A percentile compares a stretch with the other conserved stretches of the same genome.
These are phyloP conservation scores for Dendrobium officinale DNA, from an alignment of 106 monocot species.

Conservation along the genomic window DNA sequence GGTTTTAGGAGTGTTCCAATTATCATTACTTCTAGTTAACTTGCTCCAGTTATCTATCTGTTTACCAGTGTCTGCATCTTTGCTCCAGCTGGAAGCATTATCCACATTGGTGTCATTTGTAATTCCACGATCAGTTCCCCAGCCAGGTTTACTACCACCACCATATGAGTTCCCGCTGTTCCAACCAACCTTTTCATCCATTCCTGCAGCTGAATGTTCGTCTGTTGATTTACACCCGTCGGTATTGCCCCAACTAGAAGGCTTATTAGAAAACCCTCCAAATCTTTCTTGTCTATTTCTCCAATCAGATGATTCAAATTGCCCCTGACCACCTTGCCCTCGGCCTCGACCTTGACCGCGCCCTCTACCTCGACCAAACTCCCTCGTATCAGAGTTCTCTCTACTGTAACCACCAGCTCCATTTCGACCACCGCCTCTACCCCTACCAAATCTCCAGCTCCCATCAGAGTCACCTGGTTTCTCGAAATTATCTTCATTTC, in stretches of 20 bases:
- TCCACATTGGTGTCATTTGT: background rate
- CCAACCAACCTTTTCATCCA: background rate
- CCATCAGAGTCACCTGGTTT: slow-evolving; percentile 2
- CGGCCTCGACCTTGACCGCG: background rate
- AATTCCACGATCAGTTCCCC: slow-evolving; percentile 8
- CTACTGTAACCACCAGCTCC: background rate
- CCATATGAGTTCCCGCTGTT: background rate
- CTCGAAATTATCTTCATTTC: slow-evolving; percentile 6
- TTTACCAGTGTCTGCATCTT: background rate
- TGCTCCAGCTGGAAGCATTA: background rate
- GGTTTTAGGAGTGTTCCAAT: slow-evolving; percentile 7
- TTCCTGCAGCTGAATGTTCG: background rate
- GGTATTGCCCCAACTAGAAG: background rate
- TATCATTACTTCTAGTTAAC: background rate
- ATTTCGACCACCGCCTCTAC: slow-evolving; percentile 5
- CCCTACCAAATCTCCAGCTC: slow-evolving; percentile 8
- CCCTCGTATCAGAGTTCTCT: background rate
- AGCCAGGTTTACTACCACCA: background rate
- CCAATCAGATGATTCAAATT: slow-evolving; percentile 2
- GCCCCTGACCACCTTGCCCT: background rate
- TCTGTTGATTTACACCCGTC: background rate
- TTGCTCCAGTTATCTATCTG: background rate
- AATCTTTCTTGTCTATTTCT: background rate
- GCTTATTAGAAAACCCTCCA: slow-evolving; percentile 1
- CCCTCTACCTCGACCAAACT: slow-evolving; percentile 9